Percentiles rank a stretch among this genome's conserved stretches.
phyloP scores from a whole-genome alignment of 768 basidiomycete species.

The Podaxis mareebaensis region DNA sequence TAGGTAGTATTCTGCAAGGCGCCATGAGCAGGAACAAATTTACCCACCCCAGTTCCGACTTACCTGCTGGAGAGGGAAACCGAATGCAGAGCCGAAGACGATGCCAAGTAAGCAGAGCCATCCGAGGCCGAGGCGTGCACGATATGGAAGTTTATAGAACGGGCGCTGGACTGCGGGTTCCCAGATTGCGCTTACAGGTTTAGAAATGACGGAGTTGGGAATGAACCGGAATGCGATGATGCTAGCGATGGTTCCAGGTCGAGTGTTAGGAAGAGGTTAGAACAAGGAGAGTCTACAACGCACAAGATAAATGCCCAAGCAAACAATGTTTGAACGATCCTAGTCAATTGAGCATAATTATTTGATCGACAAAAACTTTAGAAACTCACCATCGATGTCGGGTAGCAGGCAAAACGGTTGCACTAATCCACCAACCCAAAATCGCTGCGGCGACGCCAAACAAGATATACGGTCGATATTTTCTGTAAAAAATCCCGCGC shows the following conservation, averaged over 20 bases:
- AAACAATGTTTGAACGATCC: slow-evolving; percentile 80
- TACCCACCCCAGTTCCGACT: slow-evolving; percentile 28
- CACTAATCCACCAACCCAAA: slow-evolving; percentile 84
- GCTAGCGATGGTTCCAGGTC: slow-evolving; percentile 29
- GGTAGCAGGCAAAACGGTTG: slow-evolving; percentile 67
- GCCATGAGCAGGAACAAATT: slow-evolving; percentile 4
- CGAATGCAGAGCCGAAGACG: slow-evolving; percentile 86
- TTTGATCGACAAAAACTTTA: slow-evolving; percentile 6
- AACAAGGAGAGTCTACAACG: slow-evolving; percentile 24
- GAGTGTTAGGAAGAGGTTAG: background rate
- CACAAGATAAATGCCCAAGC: slow-evolving; percentile 83
- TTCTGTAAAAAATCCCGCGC: slow-evolving; percentile 22
- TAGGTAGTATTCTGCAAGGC: slow-evolving; percentile 48
- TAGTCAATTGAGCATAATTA: slow-evolving; percentile 25
- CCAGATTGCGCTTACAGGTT: slow-evolving; percentile 77
- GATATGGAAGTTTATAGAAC: slow-evolving; percentile 58
- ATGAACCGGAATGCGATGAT: slow-evolving; percentile 86
- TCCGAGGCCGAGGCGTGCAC: slow-evolving; percentile 60
- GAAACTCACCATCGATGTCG: slow-evolving; percentile 69
- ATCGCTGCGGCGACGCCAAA: slow-evolving; percentile 57
- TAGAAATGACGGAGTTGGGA: slow-evolving; percentile 66
- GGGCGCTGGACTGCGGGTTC: slow-evolving; percentile 62
- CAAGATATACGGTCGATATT: slow-evolving; percentile 47
- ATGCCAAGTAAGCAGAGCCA: slow-evolving; percentile 78
- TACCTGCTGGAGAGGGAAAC: slow-evolving; percentile 64